Conservation (phyloP, 768 basidiomycete species). For the Brasilioporus rufonigricans region DNA sequence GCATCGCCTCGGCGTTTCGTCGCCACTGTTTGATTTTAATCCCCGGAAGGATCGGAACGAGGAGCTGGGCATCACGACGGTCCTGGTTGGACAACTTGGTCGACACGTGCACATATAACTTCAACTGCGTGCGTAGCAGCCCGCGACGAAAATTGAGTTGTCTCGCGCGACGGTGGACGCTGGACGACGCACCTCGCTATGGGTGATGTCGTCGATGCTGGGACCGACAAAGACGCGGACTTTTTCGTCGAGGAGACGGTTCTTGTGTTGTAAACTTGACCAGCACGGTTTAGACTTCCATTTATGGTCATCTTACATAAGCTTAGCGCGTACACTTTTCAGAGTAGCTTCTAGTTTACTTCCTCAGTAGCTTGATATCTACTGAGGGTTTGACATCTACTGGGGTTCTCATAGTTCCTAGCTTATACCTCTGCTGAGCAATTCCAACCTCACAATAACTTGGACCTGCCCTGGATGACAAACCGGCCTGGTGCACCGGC, state of each 20-base stretch:
- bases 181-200: slow-evolving; percentile 48
- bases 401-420: too few relatives aligned
- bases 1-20: slow-evolving; percentile 13
- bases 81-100: slow-evolving; percentile 22
- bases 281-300: too few relatives aligned
- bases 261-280: too few relatives aligned
- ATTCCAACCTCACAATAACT: too few relatives aligned
- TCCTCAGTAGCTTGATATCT: too few relatives aligned
- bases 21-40: slow-evolving; percentile 27
- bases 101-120: slow-evolving; percentile 28
- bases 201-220: slow-evolving; percentile 58
- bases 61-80: slow-evolving; percentile 26
- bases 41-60: slow-evolving; percentile 24
- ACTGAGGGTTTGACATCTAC: too few relatives aligned
- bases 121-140: too few relatives aligned
- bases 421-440: too few relatives aligned
- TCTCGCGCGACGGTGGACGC: background rate
- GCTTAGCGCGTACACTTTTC: too few relatives aligned
- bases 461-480: slow-evolving; percentile 70
- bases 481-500: slow-evolving; percentile 90
- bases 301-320: too few relatives aligned
- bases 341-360: too few relatives aligned
- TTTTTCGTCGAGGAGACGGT: slow-evolving; percentile 76
- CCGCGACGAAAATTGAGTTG: too few relatives aligned
- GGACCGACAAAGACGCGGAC: slow-evolving; percentile 85